Evolutionary conservation across 306 rosid genomes (phyloP).

Genomic region (Ochetophila trinervis): DNA sequence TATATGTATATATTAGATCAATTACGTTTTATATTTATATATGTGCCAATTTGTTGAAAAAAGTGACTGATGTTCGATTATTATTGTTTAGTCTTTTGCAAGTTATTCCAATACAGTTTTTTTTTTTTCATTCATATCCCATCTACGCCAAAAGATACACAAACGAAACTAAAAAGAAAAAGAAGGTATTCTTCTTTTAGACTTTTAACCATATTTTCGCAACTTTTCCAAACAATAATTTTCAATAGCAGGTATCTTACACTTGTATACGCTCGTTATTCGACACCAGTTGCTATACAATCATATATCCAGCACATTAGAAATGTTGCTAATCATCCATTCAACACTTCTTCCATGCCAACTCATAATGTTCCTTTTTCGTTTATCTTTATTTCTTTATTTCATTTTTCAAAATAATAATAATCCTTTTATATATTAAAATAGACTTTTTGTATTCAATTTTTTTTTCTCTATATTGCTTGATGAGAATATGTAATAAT

Average conservation of each 20-base stretch:
- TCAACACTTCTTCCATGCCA: neutral
- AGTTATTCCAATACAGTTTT: constrained; percentile 39
- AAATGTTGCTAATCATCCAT: too few species aligned
- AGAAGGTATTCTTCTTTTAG: constrained; percentile 40
- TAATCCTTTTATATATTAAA: too few species aligned
- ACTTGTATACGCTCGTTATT: too few species aligned
- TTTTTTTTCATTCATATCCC: constrained; percentile 26
- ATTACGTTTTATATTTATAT: too few species aligned
- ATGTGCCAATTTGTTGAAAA: constrained; percentile 38
- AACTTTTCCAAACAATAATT: constrained; percentile 17
- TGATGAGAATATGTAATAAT: too few species aligned
- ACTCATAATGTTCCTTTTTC: constrained; percentile 3
- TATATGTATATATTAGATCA: neutral
- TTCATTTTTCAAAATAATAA: too few species aligned
- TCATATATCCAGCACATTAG: too few species aligned
- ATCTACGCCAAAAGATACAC: constrained; percentile 33
- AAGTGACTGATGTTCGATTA: constrained; percentile 48
- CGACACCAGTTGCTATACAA: too few species aligned
- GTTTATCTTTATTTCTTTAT: neutral
- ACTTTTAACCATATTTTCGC: constrained; percentile 22
- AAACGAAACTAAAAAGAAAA: constrained; percentile 24
- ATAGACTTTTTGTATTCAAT: too few species aligned
- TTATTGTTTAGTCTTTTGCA: constrained; percentile 23
- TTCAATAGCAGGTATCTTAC: neutral
- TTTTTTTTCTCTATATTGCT: too few species aligned